Percentiles rank a stretch among this genome's conserved stretches.
phyloP scores from a whole-genome alignment of 2,329 filamentous ascomycete species.

The Ophiocordyceps robertsii region DNA sequence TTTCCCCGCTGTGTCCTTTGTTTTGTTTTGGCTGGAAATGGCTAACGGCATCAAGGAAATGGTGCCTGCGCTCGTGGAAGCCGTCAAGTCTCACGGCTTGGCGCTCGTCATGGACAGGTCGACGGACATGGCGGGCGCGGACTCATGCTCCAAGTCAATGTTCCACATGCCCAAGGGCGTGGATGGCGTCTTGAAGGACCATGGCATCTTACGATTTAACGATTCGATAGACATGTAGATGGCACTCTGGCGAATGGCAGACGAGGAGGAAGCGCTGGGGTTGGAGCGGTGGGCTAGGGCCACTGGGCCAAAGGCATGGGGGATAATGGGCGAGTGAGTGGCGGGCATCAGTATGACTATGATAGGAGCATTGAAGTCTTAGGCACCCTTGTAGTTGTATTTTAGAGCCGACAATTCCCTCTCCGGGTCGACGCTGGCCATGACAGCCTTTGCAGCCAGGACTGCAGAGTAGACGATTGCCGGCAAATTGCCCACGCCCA shows the following conservation, averaged over 20 bases:
- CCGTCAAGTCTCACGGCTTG: constrained; percentile 87
- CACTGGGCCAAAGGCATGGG: neutral
- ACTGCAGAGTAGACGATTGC: constrained; percentile 46
- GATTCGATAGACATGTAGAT: constrained; percentile 67
- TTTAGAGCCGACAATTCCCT: constrained; percentile 46
- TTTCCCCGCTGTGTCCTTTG: no score
- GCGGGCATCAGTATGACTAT: neutral
- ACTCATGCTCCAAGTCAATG: constrained; percentile 34
- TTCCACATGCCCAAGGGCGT: constrained; percentile 62
- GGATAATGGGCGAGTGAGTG: neutral
- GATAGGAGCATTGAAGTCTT: constrained; percentile 1
- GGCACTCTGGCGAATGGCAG: neutral
- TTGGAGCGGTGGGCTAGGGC: neutral
- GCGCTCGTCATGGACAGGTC: constrained; percentile 85
- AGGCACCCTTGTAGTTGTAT: constrained; percentile 58
- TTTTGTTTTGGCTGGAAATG: no score
- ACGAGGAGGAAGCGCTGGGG: neutral
- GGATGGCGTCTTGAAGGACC: constrained; percentile 73
- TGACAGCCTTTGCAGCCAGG: constrained; percentile 48
- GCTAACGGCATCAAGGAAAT: constrained; percentile 51
- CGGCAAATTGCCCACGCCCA: constrained; percentile 37
- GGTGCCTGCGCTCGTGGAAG: constrained; percentile 81
- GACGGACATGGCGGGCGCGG: constrained; percentile 32
- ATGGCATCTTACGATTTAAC: constrained; percentile 84
- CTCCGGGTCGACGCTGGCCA: constrained; percentile 56